Conservation (phyloP, 805 yeast species). For the Saturnispora saitoi region DNA sequence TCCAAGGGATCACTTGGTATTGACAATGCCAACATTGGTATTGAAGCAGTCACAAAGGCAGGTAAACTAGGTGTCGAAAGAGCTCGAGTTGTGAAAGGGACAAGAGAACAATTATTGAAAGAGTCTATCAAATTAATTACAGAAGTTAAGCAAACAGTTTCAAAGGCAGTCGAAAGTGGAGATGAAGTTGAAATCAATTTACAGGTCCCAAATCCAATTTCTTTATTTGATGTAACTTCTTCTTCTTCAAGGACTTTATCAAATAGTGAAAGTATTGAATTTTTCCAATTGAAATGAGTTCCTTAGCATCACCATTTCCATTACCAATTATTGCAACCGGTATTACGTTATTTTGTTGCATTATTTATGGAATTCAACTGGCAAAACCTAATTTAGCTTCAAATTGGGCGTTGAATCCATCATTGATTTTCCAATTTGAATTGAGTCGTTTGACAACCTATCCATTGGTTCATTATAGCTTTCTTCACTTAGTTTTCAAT, state of each 20-base stretch:
- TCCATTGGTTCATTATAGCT: constrained; percentile 57
- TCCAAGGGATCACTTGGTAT: not conserved
- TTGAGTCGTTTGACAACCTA: constrained; percentile 57
- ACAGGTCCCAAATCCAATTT: not conserved
- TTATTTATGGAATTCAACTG: not conserved
- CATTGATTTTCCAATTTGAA: constrained; percentile 41
- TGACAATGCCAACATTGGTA: not conserved
- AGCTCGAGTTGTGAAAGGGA: not conserved
- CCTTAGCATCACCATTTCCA: constrained; percentile 1
- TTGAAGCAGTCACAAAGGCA: not conserved
- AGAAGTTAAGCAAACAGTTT: not conserved
- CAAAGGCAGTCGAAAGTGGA: not conserved
- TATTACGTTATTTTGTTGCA: constrained; percentile 1
- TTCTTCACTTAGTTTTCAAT: constrained; percentile 56
- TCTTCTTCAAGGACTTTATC: not conserved
- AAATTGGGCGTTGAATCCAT: constrained; percentile 44
- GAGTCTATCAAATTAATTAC: not conserved
- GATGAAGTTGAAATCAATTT: not conserved
- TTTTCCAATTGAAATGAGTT: constrained; percentile 3
- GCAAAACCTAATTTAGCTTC: not conserved
- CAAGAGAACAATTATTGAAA: not conserved
- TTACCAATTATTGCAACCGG: constrained; percentile 12
- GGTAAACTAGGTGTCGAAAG: not conserved
- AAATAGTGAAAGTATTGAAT: not conserved
- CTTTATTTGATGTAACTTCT: not conserved